A percentile compares a stretch with the other conserved stretches of the same genome.
These are phyloP conservation scores for Candida bentonensis DNA, from an alignment of 805 yeast species.

Conservation along the genomic window DNA sequence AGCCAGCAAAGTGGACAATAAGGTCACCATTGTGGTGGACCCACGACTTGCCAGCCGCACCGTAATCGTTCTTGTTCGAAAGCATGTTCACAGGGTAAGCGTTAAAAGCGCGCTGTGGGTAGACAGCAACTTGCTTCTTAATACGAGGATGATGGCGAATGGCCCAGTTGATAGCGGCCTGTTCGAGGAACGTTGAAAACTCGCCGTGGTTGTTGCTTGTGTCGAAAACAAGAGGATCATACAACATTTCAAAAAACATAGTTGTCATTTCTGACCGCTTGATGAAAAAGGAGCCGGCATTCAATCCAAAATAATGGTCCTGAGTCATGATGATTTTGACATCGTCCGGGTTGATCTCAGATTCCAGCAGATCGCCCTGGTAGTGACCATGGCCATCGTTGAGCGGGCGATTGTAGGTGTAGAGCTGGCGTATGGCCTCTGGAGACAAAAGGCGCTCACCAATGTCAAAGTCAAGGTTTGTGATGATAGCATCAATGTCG, in stretches of 20 bases:
- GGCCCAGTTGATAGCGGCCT: constrained; percentile 14
- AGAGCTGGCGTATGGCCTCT: constrained; percentile 12
- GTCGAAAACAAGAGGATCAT: constrained; percentile 11
- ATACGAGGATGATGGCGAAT: constrained; percentile 10
- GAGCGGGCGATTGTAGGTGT: constrained; percentile 14
- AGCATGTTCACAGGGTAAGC: constrained; percentile 9
- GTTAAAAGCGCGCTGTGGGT: constrained; percentile 19
- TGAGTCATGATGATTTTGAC: constrained; percentile 17
- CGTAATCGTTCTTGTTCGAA: constrained; percentile 3
- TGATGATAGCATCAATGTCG: constrained; percentile 22
- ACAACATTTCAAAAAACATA: constrained; percentile 19
- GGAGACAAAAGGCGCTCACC: constrained; percentile 17
- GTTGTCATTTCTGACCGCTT: constrained; percentile 12
- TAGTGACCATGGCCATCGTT: constrained; percentile 7
- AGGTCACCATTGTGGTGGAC: constrained; percentile 15
- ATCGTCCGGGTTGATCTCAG: constrained; percentile 11
- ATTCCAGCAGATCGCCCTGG: constrained; percentile 3
- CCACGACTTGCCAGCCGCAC: constrained; percentile 5
- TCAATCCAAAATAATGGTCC: constrained; percentile 15
- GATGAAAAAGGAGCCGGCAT: constrained; percentile 22
- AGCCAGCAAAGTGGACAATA: constrained; percentile 20
- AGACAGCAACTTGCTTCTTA: constrained; percentile 15
- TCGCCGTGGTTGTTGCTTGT: neutral
- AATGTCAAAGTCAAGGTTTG: constrained; percentile 18
- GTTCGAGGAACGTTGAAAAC: constrained; percentile 13